These are phyloP conservation scores for Plasmodium cynomolgi DNA, from an alignment of 169 alveolate genomes.

Conservation along the genomic window DNA sequence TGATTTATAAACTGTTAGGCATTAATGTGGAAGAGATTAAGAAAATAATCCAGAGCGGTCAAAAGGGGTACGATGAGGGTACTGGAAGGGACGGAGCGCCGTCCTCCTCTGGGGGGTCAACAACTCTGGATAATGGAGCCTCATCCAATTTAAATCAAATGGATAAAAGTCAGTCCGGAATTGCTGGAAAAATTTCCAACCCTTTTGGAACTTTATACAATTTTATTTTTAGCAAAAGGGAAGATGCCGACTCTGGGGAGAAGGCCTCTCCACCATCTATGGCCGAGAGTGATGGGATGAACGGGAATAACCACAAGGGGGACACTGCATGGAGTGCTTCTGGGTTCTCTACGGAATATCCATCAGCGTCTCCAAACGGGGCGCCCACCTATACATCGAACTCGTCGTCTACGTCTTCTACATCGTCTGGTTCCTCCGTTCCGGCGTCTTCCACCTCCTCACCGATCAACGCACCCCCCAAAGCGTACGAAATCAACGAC, in stretches of 20 bases:
- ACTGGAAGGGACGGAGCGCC: not conserved
- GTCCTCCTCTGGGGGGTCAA: not conserved
- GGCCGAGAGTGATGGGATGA: not conserved
- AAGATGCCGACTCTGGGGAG: constrained; percentile 7
- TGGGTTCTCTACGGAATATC: not conserved
- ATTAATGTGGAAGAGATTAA: constrained; percentile 11
- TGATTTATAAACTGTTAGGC: constrained; percentile 40
- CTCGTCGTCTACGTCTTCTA: too few species aligned
- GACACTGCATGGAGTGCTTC: not conserved
- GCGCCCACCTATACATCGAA: not conserved
- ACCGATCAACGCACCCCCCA: not conserved
- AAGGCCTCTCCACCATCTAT: not conserved
- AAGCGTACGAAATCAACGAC: constrained; percentile 29
- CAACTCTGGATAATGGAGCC: not conserved
- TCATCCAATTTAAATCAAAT: not conserved
- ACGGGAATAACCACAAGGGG: not conserved
- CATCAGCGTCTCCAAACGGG: not conserved
- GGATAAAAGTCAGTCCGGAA: not conserved
- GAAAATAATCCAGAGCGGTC: not conserved
- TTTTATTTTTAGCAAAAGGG: constrained; percentile 22
- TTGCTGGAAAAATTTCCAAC: not conserved
- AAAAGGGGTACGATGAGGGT: not conserved
- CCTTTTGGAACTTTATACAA: constrained; percentile 11
- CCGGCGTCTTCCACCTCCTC: not conserved
- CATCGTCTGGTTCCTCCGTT: not conserved